Base-by-base conservation (phyloP, 2,329 filamentous ascomycete genomes). In the Decorospora gaudefroyi region DNA sequence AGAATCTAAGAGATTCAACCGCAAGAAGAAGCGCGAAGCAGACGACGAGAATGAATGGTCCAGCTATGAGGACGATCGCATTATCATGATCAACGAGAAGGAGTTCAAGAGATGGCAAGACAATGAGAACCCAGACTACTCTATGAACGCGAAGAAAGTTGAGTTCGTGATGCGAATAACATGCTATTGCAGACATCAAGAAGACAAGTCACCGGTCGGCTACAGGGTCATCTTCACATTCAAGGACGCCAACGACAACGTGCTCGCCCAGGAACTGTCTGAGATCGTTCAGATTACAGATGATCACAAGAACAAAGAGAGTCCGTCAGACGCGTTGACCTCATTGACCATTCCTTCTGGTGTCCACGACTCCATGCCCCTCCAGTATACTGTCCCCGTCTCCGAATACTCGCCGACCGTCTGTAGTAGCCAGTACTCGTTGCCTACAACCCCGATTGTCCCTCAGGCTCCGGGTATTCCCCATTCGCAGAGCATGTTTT, bases 281-380 rank as follows among this genome's bases (percentile, higher is more conserved):
- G 63, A 67, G 90, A 89, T 13, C 84, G 95, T 97, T 54, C 92
- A 96, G 81, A 96, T 97, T 53, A 97, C 93, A 1, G 92, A 99
- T 67, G 92, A 99, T 64, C 92, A 97, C 75, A 97, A 97, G 74
- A 96, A 69, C 55, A 66, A 65, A 50, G 64, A 69, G 37, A 47
- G 46, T 16, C 48, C 62, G 15, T 35, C 55, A 7, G 62, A 65
- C 10, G 32, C 47, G 4, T 35, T 63, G 17, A 53, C 53, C 6
- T 42, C 55, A 6, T 38, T 67, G 23, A 55, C 38, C 39, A 53
- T 66, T 30, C 52, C 49, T 25, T 42, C 51, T 11, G 42, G 31
- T 6, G 23, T 28, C 4, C 43, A 51, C 18, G 54, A 55, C 15
- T 44, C 43, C 8, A 46, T 60, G 28, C 42, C 55, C 8, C 36